Evolutionary conservation across 2,329 filamentous ascomycete species (phyloP).

Genomic region (Dissoconium aciculare): DNA sequence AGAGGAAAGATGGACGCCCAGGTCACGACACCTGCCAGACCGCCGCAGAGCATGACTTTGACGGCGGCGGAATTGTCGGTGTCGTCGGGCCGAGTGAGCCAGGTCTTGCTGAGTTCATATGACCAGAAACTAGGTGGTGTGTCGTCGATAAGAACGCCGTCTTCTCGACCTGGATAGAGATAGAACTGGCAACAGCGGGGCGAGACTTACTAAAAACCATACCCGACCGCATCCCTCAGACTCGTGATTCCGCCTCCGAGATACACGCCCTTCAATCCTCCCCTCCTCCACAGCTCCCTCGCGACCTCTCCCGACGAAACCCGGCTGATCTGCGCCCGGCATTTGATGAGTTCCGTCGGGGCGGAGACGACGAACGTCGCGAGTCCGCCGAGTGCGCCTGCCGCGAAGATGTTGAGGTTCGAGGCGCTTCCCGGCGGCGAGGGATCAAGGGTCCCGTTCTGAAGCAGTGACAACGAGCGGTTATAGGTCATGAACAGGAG

Average conservation of each 20-base stretch:
- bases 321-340: conserved; percentile 57
- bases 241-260: conserved; percentile 69
- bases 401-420: conserved; percentile 41
- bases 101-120: conserved; percentile 59
- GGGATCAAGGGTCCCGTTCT: conserved; percentile 15
- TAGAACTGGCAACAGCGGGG: not conserved
- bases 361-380: conserved; percentile 76
- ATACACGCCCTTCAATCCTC: conserved; percentile 55
- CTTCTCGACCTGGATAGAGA: conserved; percentile 1
- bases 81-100: conserved; percentile 26
- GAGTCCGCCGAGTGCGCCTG: conserved; percentile 67
- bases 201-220: conserved; percentile 65
- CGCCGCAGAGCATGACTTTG: conserved; percentile 56
- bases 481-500: conserved; percentile 86
- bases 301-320: conserved; percentile 18
- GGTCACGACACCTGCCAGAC: conserved; percentile 70
- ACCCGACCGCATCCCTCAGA: conserved; percentile 75
- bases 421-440: conserved; percentile 8
- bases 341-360: conserved; percentile 84
- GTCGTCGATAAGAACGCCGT: conserved; percentile 1
- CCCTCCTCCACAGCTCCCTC: conserved; percentile 22
- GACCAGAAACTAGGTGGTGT: conserved; percentile 54
- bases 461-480: conserved; percentile 54
- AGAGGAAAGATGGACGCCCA: conserved; percentile 86
- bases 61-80: conserved; percentile 15